Base-by-base conservation (phyloP, 73 alveolate genomes). In the Blepharisma stoltei region DNA sequence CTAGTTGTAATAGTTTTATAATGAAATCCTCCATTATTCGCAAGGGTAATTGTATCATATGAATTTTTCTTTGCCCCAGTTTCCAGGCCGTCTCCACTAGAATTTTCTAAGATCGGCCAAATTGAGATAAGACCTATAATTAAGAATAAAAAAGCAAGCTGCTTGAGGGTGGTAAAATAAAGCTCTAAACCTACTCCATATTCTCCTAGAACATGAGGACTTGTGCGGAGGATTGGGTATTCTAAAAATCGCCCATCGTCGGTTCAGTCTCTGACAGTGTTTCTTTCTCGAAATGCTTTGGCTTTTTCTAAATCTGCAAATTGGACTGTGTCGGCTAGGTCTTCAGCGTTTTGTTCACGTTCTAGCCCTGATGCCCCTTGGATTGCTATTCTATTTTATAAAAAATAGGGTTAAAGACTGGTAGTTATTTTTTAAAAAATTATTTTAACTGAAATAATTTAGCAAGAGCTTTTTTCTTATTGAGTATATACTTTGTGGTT, bases 171-270 rank as follows among this genome's bases (percentile, higher is more conserved):
- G 18, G 14, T 25, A 25, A 60, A 60, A 25, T 60, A 60, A n/a
- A 60, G 46, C 73, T 60, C 73, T 14, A 60, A 25, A 9, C 73
- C 73, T 8, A 38, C 73, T 1, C 73, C 73, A 25, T 60, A 60
- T 60, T 60, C 73, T 20, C 73, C 73, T 18, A 60, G 73, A n/a
- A 20, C 45, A 9, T 14, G n/a, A 1, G 73, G 14, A 3, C 46
- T 20, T 1, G 73, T 60, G 11, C 18, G 14, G 0, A 60, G 2
- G 18, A 60, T 25, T 20, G 73, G 23, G 5, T 60, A 60, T 25
- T 18, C 18, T 25, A 14, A 14, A 60, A 14, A 60, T 1, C 23
- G 14, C 73, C 73, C 73, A 60, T 60, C 73, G 23, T 14, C 46
- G 11, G 23, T 18, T 60, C 46, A 32, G 41, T 32, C 23, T 60